Conservation (phyloP, 1,139 yeast genomes). For the Pichia sp. region DNA sequence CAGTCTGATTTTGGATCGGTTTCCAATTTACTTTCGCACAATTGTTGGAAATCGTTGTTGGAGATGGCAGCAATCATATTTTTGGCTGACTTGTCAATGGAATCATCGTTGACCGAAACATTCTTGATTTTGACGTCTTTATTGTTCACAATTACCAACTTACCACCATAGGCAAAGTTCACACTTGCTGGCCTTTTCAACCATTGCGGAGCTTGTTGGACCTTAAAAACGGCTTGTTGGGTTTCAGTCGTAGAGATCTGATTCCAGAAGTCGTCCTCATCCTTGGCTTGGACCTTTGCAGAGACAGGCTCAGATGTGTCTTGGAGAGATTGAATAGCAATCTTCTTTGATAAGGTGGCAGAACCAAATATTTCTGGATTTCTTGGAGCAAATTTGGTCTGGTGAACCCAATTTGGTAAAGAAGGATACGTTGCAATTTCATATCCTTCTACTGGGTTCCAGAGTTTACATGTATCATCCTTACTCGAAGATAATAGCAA, state of each 20-base stretch:
- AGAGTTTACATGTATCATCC: conserved; percentile 77
- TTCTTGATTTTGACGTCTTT: conserved; percentile 25
- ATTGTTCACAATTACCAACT: conserved; percentile 53
- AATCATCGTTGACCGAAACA: conserved; percentile 32
- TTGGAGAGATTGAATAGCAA: conserved; percentile 79
- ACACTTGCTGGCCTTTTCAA: conserved; percentile 68
- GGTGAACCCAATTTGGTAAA: conserved; percentile 90
- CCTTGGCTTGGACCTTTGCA: conserved; percentile 31
- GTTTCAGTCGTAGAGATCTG: conserved; percentile 65
- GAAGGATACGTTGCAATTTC: conserved; percentile 85
- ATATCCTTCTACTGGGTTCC: conserved; percentile 76
- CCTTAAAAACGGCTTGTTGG: conserved; percentile 60
- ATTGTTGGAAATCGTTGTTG: conserved; percentile 41
- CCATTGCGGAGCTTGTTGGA: conserved; percentile 87
- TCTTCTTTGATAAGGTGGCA: conserved; percentile 87
- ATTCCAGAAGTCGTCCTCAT: conserved; percentile 84
- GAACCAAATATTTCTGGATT: conserved; percentile 91
- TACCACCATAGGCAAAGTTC: conserved; percentile 91
- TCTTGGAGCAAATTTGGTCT: conserved; percentile 76
- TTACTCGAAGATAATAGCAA: conserved; percentile 83
- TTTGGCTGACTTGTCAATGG: conserved; percentile 33
- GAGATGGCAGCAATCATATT: conserved; percentile 53
- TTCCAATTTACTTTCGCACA: conserved; percentile 29
- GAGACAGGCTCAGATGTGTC: conserved; percentile 58
- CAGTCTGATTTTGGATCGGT: conserved; percentile 55